Evolutionary conservation across 1,284 basidiomycete species (phyloP).

Genomic region (Ceratobasidium sp.): DNA sequence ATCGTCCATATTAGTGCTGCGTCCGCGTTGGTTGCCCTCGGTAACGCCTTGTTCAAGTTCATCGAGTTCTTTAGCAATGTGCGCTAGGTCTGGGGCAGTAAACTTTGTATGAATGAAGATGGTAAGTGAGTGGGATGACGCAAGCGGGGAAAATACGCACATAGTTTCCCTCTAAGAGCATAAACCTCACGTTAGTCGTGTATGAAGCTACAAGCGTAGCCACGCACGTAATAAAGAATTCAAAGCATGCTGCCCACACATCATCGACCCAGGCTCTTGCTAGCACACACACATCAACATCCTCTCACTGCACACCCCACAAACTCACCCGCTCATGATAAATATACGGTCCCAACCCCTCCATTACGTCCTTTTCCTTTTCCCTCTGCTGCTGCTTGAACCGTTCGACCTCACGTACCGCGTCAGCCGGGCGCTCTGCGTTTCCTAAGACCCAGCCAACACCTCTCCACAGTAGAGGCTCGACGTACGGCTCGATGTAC

Average conservation of each 20-base stretch:
- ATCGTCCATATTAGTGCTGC: slow-evolving; percentile 89
- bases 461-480: slow-evolving; percentile 37
- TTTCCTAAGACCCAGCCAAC: slow-evolving; percentile 29
- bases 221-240: slow-evolving; percentile 79
- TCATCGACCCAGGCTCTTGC: slow-evolving; percentile 79
- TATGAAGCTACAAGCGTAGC: slow-evolving; percentile 23
- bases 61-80: slow-evolving; percentile 78
- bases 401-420: slow-evolving; percentile 34
- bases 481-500: slow-evolving; percentile 27
- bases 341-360: slow-evolving; percentile 37
- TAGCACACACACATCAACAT: slow-evolving; percentile 49
- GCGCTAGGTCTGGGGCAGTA: slow-evolving; percentile 85
- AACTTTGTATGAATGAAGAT: slow-evolving; percentile 63
- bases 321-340: slow-evolving; percentile 41
- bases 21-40: slow-evolving; percentile 55
- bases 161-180: slow-evolving; percentile 70
- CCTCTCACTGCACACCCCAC: not conserved
- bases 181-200: slow-evolving; percentile 21
- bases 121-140: slow-evolving; percentile 7
- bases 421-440: slow-evolving; percentile 38
- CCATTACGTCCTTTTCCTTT: slow-evolving; percentile 41
- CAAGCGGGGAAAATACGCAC: slow-evolving; percentile 58
- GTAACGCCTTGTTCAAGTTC: slow-evolving; percentile 59
- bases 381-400: slow-evolving; percentile 40
- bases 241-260: slow-evolving; percentile 87